Evolutionary conservation across 2,329 filamentous ascomycete species (phyloP).

Genomic region (Colletotrichum eremochloae): DNA sequence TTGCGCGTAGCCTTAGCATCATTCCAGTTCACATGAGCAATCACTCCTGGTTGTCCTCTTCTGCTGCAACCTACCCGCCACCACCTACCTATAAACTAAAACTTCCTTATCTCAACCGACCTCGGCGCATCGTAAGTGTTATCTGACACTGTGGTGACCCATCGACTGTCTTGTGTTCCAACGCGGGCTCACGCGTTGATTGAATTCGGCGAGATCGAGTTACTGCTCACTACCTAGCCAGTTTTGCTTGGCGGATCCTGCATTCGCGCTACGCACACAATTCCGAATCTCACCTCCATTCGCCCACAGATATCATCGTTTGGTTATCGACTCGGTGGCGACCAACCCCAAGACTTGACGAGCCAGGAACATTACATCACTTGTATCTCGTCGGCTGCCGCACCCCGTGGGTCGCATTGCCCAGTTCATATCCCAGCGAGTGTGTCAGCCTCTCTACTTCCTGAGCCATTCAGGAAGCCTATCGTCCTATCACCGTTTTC

Average conservation of each 20-base stretch:
- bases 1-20: conserved; percentile 14
- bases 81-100: conserved; percentile 1
- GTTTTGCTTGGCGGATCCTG: conserved; percentile 33
- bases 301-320: conserved; percentile 13
- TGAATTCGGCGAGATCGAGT: conserved; percentile 21
- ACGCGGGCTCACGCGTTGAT: conserved; percentile 23
- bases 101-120: conserved; percentile 32
- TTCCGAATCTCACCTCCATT: conserved; percentile 21
- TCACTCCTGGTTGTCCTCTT: conserved; percentile 25
- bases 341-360: conserved; percentile 26
- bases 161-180: conserved; percentile 29
- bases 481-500: conserved; percentile 37
- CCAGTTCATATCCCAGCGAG: conserved; percentile 32
- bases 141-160: conserved; percentile 20
- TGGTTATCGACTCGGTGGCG: conserved; percentile 31
- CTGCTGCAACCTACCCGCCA: conserved; percentile 6
- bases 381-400: conserved; percentile 28
- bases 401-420: conserved; percentile 33
- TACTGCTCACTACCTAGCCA: conserved; percentile 10
- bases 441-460: conserved; percentile 24
- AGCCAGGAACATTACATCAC: conserved; percentile 41
- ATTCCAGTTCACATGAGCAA: conserved; percentile 21
- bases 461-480: conserved; percentile 26
- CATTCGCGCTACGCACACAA: conserved; percentile 32
- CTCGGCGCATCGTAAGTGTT: conserved; percentile 33